Evolutionary conservation across 2,329 filamentous ascomycete species (phyloP).

Genomic region (Paracoccidioides lutzii): DNA sequence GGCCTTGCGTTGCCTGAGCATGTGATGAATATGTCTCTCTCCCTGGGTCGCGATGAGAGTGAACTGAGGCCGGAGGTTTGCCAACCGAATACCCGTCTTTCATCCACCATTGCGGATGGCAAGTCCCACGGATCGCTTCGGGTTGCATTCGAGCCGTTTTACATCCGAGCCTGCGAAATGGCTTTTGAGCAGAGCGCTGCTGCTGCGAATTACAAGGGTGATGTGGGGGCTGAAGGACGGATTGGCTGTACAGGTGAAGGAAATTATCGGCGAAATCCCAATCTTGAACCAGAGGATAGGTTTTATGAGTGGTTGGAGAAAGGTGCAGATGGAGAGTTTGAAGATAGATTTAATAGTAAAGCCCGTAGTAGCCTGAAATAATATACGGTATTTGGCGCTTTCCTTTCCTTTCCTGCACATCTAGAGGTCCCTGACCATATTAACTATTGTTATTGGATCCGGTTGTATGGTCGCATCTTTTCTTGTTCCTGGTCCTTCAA

Average conservation of each 20-base stretch:
- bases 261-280: neutral
- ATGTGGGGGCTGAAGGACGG: neutral
- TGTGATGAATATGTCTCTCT: conserved; percentile 21
- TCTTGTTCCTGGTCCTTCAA: no score
- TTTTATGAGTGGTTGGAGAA: neutral
- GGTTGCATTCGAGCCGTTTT: conserved; percentile 24
- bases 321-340: neutral
- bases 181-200: conserved; percentile 23
- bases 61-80: conserved; percentile 4
- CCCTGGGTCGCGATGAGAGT: conserved; percentile 13
- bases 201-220: conserved; percentile 5
- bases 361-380: neutral
- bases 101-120: conserved; percentile 2
- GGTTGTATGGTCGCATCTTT: neutral
- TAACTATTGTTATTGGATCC: neutral
- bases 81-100: neutral
- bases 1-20: conserved; percentile 21
- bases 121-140: conserved; percentile 10
- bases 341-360: neutral
- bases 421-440: neutral
- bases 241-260: neutral
- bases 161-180: conserved; percentile 25
- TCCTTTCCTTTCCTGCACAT: neutral
- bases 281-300: neutral
- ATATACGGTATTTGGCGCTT: neutral